Base-by-base conservation (phyloP, 257 asterid species). In the Solanum chaucha region DNA sequence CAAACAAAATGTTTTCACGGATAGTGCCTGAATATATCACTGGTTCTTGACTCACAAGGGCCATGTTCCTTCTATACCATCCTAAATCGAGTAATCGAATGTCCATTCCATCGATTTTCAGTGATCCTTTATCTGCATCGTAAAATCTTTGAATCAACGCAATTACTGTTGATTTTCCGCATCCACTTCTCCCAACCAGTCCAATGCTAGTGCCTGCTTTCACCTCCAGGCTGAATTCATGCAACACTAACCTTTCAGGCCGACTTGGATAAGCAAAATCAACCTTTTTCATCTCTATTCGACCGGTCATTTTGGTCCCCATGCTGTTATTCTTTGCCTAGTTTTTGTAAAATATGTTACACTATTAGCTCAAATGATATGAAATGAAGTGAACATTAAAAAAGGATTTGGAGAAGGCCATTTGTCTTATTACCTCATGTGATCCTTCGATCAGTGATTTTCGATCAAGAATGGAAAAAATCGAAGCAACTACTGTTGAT, bases 41-140 rank as follows among this genome's bases (percentile, higher is more conserved):
- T 0, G 98, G 98, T 81, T 95, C 98, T 81, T 95, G 98, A 92
- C 98, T 94, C 13, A 95, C 98, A 11, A 95, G 95, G 14, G 98
- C 94, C 91, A 92, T 93, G 82, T 90, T 95, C 48, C 83, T 91
- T 40, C 98, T 90, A 85, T 93, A 95, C 94, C 96, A 95, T 51
- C 87, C 91, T 4, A 95, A 86, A 85, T 95, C 91, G 32, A 94
- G 89, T 30, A 81, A 86, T 83, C 98, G 92, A 71, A 95, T 87
- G 83, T 94, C 94, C n/a, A 92, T 90, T 10, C 93, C 92, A 86
- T 93, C 98, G 6, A 95, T 92, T 89, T 88, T 95, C 24, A 95
- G 91, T 0, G 90, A 84, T 36, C 98, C 98, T 1, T 89, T 51
- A 26, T 89, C 92, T 4, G 88, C 94, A 28, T 95, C 98, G 36